Percentiles rank a stretch among this genome's conserved stretches.
phyloP scores from a whole-genome alignment of 202 grass and related monocot genomes.

The Schoenoplectus tabernaemontani region DNA sequence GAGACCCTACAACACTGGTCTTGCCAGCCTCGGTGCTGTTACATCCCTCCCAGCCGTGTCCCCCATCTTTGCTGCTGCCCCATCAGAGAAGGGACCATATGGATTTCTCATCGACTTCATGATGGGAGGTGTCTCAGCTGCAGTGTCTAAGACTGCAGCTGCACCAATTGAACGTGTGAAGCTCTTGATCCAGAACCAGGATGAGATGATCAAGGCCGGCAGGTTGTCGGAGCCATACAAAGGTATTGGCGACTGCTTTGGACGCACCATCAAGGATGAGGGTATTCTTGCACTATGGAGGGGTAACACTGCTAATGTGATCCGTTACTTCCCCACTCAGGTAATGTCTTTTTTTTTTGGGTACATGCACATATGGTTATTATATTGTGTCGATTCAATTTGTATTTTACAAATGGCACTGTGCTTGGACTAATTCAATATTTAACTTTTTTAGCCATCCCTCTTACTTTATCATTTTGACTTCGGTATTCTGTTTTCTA shows the following conservation, averaged over 20 bases:
- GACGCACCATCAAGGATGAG: constrained; percentile 42
- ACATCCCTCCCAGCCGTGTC: constrained; percentile 28
- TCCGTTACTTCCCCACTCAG: constrained; percentile 64
- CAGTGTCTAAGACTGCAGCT: constrained; percentile 56
- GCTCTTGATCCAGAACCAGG: constrained; percentile 67
- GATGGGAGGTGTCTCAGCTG: constrained; percentile 63
- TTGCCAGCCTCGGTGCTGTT: constrained; percentile 16
- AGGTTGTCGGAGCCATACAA: constrained; percentile 61
- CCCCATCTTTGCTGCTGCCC: constrained; percentile 36
- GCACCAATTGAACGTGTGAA: constrained; percentile 68
- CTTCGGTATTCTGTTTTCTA: background rate
- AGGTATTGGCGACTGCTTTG: constrained; percentile 56
- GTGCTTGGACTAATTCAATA: background rate
- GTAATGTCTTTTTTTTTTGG: background rate
- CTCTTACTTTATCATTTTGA: background rate
- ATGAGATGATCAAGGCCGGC: constrained; percentile 54
- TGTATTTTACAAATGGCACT: background rate
- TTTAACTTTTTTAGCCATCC: background rate
- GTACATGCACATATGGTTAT: background rate
- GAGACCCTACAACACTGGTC: constrained; percentile 27
- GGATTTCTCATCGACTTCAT: constrained; percentile 48
- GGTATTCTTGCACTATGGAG: constrained; percentile 43
- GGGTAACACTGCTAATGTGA: constrained; percentile 66
- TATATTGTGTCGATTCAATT: background rate
- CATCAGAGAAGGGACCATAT: constrained; percentile 41